These are phyloP conservation scores for Soucietia sequanensis DNA, from an alignment of 805 yeast genomes.

Conservation along the genomic window DNA sequence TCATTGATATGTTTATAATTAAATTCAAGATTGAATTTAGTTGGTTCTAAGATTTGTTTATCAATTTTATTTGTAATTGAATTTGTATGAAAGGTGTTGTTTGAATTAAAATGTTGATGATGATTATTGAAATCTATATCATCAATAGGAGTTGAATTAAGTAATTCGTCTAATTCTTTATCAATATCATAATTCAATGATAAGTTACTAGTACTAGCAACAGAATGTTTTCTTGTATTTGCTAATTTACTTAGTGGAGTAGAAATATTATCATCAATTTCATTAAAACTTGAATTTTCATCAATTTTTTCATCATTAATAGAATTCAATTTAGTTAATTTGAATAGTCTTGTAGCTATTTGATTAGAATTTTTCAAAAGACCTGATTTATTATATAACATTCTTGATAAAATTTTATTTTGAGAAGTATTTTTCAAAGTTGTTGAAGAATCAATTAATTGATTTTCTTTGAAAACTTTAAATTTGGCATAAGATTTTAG, in stretches of 20 bases:
- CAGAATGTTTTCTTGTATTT: conserved; percentile 11
- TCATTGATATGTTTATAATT: conserved; percentile 2
- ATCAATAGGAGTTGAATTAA: conserved; percentile 23
- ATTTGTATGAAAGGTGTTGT: no score
- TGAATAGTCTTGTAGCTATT: conserved; percentile 29
- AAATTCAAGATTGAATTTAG: conserved; percentile 6
- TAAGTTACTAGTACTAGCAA: conserved; percentile 13
- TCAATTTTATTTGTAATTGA: background rate
- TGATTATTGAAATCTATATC: conserved; percentile 1
- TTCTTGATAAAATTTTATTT: conserved; percentile 39
- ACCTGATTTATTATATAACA: conserved; percentile 37
- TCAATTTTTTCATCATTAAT: background rate
- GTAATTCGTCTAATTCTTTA: conserved; percentile 27
- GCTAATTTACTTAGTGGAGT: conserved; percentile 27
- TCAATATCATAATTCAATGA: conserved; percentile 23
- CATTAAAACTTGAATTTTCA: conserved; percentile 11
- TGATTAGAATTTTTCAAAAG: conserved; percentile 37
- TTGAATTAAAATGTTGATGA: no score
- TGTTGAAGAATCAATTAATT: conserved; percentile 15
- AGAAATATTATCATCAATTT: conserved; percentile 23
- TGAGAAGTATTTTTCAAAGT: conserved; percentile 34
- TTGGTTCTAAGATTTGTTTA: background rate
- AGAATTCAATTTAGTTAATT: conserved; percentile 22
- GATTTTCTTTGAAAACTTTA: conserved; percentile 27
- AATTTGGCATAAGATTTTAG: conserved; percentile 35